phyloP scores from a whole-genome alignment of 108 stramenopile genomes.

The Seminavis robusta region DNA sequence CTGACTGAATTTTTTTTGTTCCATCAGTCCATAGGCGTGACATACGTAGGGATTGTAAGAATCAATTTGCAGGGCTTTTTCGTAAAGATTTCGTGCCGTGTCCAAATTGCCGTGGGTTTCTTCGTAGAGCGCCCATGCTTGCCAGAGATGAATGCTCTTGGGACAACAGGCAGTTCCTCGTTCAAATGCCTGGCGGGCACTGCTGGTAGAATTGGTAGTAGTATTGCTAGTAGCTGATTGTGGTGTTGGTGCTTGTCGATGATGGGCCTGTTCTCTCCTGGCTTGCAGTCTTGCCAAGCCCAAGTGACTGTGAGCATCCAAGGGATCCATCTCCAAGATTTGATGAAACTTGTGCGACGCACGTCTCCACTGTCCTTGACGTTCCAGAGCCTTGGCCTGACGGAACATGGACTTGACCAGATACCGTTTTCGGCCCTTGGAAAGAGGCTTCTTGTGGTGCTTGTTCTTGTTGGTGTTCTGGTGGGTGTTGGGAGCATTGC shows the following conservation, averaged over 20 bases:
- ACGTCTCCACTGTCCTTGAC: constrained; percentile 44
- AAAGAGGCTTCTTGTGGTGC: too few relatives aligned
- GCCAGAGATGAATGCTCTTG: constrained; percentile 61
- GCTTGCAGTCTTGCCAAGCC: constrained; percentile 65
- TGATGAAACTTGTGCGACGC: constrained; percentile 33
- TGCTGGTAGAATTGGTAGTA: neutral
- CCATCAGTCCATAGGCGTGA: constrained; percentile 71
- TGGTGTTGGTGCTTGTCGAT: neutral
- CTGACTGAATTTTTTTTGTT: constrained; percentile 18
- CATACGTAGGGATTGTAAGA: constrained; percentile 72
- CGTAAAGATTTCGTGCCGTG: constrained; percentile 51
- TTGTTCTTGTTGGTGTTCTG: too few relatives aligned
- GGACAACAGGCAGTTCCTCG: constrained; percentile 60
- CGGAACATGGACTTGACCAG: constrained; percentile 35
- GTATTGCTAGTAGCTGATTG: neutral
- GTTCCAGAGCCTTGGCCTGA: constrained; percentile 43
- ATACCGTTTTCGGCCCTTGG: too few relatives aligned
- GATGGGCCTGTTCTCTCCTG: constrained; percentile 27
- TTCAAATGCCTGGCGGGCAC: constrained; percentile 52
- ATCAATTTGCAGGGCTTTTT: constrained; percentile 61
- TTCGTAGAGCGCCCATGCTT: constrained; percentile 75
- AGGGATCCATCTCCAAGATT: constrained; percentile 52
- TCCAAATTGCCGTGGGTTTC: constrained; percentile 39
- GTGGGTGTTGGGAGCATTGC: too few relatives aligned
- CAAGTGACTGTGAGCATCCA: constrained; percentile 68